Conservation (phyloP, 805 yeast genomes). For the Teunomyces lycoperdinae region DNA sequence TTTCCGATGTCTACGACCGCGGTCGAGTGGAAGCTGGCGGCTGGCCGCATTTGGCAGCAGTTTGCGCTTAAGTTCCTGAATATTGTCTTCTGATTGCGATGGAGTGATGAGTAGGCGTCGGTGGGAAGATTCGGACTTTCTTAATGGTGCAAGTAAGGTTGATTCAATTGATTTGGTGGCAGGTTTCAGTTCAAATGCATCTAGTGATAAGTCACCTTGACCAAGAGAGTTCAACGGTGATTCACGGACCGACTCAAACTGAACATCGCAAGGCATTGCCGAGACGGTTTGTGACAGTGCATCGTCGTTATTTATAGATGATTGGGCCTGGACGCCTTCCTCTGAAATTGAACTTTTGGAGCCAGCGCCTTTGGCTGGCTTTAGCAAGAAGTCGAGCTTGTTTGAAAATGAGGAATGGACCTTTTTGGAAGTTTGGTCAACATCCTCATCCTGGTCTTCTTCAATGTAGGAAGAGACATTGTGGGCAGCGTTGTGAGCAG, state of each 20-base stretch:
- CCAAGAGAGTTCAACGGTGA: conserved; percentile 50
- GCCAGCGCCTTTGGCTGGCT: conserved; percentile 14
- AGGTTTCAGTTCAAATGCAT: conserved; percentile 17
- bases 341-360: conserved; percentile 9
- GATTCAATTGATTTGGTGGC: conserved; percentile 5
- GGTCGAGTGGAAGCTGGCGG: conserved; percentile 14
- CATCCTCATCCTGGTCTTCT: conserved; percentile 5
- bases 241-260: conserved; percentile 46
- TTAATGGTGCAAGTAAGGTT: conserved; percentile 3
- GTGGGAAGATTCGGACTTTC: conserved; percentile 7
- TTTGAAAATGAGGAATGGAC: conserved; percentile 13
- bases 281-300: background rate
- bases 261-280: conserved; percentile 24
- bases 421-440: background rate
- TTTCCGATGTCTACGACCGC: conserved; percentile 19
- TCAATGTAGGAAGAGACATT: conserved; percentile 12
- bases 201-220: conserved; percentile 43
- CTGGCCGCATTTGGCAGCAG: conserved; percentile 18
- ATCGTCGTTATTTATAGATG: background rate
- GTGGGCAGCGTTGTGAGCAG: conserved; percentile 47
- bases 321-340: background rate
- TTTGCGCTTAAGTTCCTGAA: conserved; percentile 10
- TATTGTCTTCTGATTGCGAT: conserved; percentile 17
- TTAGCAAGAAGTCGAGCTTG: conserved; percentile 24
- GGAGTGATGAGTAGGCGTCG: conserved; percentile 13